Conservation (phyloP, 2,329 filamentous ascomycete genomes). For the Aspergillus sergii region DNA sequence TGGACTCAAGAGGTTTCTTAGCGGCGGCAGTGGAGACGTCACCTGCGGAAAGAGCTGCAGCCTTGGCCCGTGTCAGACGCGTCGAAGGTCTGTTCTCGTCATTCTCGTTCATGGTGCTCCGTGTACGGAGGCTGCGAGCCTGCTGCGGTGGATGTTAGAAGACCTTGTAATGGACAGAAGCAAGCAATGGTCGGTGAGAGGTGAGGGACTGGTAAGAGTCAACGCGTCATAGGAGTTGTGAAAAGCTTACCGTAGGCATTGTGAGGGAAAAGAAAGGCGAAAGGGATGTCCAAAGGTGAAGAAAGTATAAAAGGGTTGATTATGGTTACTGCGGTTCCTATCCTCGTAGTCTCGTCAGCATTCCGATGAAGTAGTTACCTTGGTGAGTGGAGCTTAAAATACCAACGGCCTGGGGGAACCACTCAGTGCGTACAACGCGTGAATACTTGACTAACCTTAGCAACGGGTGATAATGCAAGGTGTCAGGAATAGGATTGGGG, state of each 20-base stretch:
- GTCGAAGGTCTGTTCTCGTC: constrained; percentile 83
- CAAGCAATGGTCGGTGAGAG: constrained; percentile 1
- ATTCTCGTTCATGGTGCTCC: constrained; percentile 85
- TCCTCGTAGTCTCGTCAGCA: constrained; percentile 35
- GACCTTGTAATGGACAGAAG: constrained; percentile 8
- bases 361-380: constrained; percentile 34
- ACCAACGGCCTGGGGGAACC: constrained; percentile 30
- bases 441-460: constrained; percentile 32
- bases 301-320: constrained; percentile 26
- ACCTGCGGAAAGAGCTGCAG: constrained; percentile 63
- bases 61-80: constrained; percentile 91
- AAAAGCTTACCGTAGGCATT: constrained; percentile 61
- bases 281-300: constrained; percentile 21
- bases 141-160: constrained; percentile 49
- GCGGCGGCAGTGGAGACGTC: constrained; percentile 60
- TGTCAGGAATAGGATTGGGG: constrained; percentile 16
- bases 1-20: constrained; percentile 69
- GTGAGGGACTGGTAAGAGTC: constrained; percentile 6
- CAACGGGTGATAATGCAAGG: constrained; percentile 25
- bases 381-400: constrained; percentile 34
- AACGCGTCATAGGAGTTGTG: constrained; percentile 18
- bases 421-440: constrained; percentile 41
- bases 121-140: constrained; percentile 72
- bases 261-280: constrained; percentile 36
- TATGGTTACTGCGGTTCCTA: constrained; percentile 32